Evolutionary conservation across 345 rosid species (phyloP).

Genomic region (Geranium rotundifolium): DNA sequence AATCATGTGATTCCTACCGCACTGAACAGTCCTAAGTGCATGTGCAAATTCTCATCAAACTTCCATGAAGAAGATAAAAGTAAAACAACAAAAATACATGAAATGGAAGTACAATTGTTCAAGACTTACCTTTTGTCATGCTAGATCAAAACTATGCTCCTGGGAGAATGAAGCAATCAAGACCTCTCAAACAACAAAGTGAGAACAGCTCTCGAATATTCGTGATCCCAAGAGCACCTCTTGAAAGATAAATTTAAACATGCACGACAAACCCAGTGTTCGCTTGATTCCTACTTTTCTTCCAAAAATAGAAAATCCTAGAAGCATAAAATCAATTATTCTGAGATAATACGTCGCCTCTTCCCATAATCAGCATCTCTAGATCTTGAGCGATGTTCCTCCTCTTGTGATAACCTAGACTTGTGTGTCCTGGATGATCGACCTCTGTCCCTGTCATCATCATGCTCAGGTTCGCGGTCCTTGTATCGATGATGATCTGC

Average conservation of each 20-base stretch:
- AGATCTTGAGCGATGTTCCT: constrained; percentile 55
- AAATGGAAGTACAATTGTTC: not conserved
- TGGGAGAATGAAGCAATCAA: not conserved
- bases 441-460: constrained; percentile 57
- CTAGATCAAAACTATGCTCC: not conserved
- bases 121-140: not conserved
- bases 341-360: constrained; percentile 58
- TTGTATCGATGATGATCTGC: constrained; percentile 43
- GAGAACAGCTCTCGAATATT: constrained; percentile 5
- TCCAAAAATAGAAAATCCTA: too few species aligned
- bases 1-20: not conserved
- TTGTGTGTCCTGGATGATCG: constrained; percentile 55
- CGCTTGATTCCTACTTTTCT: not conserved
- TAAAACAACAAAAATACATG: too few species aligned
- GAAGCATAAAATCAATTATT: constrained; percentile 17
- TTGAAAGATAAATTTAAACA: not conserved
- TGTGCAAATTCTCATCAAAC: not conserved
- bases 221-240: not conserved
- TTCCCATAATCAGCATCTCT: constrained; percentile 77
- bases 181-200: not conserved
- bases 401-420: constrained; percentile 48
- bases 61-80: not conserved
- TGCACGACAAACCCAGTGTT: not conserved
- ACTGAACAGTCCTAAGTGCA: too few species aligned
- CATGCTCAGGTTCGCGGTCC: constrained; percentile 51